Conservation (phyloP, 2,329 filamentous ascomycete species). For the Karstenula rhodostoma region DNA sequence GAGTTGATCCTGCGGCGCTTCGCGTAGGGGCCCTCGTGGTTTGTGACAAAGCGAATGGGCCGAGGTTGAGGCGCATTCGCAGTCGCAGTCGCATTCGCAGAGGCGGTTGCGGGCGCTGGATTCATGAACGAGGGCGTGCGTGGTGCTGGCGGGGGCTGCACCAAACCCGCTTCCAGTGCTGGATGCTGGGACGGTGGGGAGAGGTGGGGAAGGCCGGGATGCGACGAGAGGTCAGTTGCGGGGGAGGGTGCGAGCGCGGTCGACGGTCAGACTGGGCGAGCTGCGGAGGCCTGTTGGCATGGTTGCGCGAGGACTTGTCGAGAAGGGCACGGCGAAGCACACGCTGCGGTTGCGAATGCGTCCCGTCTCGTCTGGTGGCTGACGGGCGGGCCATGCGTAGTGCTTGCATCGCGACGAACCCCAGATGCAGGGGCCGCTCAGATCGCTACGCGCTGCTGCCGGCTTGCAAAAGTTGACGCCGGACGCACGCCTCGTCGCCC, state of each 20-base stretch:
- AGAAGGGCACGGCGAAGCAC: not conserved
- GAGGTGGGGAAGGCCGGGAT: slow-evolving; percentile 18
- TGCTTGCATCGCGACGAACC: slow-evolving; percentile 11
- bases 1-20: slow-evolving; percentile 53
- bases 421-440: slow-evolving; percentile 11
- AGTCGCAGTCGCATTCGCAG: slow-evolving; percentile 38
- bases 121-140: slow-evolving; percentile 43
- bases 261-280: slow-evolving; percentile 17
- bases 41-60: slow-evolving; percentile 53
- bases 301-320: slow-evolving; percentile 21
- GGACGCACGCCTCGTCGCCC: not conserved
- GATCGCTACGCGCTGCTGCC: slow-evolving; percentile 5
- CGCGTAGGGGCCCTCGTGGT: slow-evolving; percentile 52
- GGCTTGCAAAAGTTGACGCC: slow-evolving; percentile 8
- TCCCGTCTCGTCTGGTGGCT: not conserved
- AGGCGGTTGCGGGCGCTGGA: slow-evolving; percentile 37
- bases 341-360: not conserved
- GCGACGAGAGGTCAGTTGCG: slow-evolving; percentile 11
- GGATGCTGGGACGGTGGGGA: not conserved
- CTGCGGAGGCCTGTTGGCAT: slow-evolving; percentile 31
- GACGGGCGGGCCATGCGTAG: not conserved
- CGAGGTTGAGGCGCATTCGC: slow-evolving; percentile 43
- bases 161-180: slow-evolving; percentile 13
- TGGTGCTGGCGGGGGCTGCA: slow-evolving; percentile 12
- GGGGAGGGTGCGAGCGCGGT: not conserved